These are phyloP conservation scores for Betula pendula DNA, from an alignment of 306 rosid species.

Conservation along the genomic window DNA sequence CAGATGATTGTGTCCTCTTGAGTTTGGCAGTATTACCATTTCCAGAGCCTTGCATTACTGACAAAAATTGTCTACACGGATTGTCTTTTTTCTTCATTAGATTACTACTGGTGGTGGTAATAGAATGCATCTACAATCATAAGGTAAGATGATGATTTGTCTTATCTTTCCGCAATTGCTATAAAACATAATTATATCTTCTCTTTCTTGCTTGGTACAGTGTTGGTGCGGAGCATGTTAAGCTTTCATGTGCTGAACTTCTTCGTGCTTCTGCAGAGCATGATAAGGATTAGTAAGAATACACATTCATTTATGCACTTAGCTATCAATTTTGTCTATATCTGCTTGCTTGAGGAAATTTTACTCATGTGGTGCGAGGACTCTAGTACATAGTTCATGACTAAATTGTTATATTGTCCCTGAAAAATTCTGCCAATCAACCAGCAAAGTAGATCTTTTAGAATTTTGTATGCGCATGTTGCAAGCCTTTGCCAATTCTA, in stretches of 20 bases:
- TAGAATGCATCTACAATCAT: neutral
- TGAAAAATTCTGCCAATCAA: neutral
- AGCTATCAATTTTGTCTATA: neutral
- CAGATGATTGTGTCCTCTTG: neutral
- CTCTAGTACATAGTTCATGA: neutral
- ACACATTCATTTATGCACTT: neutral
- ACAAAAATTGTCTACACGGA: neutral
- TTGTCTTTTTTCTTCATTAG: neutral
- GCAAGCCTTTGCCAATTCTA: neutral
- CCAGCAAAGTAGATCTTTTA: neutral
- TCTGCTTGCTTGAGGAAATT: neutral
- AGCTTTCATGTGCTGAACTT: constrained; percentile 28
- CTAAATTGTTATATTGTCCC: neutral
- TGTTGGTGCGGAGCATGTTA: constrained; percentile 29
- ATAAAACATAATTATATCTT: neutral
- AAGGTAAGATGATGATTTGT: neutral
- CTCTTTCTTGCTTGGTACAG: constrained; percentile 19
- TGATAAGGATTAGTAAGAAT: constrained; percentile 29
- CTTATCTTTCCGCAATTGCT: no score
- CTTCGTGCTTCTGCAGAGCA: constrained; percentile 14
- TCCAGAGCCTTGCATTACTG: neutral
- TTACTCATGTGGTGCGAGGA: neutral
- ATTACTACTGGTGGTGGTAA: neutral
- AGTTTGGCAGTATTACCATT: neutral
- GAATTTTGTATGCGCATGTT: neutral